Conservation (phyloP, 768 basidiomycete species). For the Trametes cubensis region DNA sequence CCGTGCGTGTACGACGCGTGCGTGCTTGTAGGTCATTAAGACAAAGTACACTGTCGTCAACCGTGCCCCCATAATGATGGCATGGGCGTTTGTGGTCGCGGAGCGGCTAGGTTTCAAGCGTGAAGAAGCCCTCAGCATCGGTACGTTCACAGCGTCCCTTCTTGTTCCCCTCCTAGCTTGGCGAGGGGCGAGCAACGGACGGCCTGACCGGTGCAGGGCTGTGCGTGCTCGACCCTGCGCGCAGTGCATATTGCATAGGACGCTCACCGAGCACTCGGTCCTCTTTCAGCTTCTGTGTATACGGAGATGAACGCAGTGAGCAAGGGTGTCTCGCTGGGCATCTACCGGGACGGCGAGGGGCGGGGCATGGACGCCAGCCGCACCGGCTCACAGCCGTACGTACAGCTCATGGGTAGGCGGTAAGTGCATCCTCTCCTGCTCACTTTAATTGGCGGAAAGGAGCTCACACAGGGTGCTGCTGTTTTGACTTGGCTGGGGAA, state of each 20-base stretch:
- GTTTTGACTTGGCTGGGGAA: neutral
- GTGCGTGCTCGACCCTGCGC: slow-evolving; percentile 14
- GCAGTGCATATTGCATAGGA: slow-evolving; percentile 17
- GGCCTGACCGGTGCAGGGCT: slow-evolving; percentile 14
- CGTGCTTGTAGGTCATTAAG: slow-evolving; percentile 51
- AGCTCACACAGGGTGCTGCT: slow-evolving; percentile 2
- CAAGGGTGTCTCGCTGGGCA: slow-evolving; percentile 83
- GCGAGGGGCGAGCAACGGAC: slow-evolving; percentile 10
- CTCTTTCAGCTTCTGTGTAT: slow-evolving; percentile 75
- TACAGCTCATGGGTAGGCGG: slow-evolving; percentile 83
- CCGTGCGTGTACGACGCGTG: neutral
- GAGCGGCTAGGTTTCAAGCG: slow-evolving; percentile 84
- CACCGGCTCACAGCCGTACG: slow-evolving; percentile 75
- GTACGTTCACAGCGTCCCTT: slow-evolving; percentile 41
- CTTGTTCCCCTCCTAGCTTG: neutral
- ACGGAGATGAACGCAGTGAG: slow-evolving; percentile 90
- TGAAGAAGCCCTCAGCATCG: slow-evolving; percentile 91
- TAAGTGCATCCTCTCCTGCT: slow-evolving; percentile 32
- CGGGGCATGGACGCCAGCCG: slow-evolving; percentile 56
- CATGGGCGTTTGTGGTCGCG: slow-evolving; percentile 87
- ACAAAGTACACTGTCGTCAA: slow-evolving; percentile 73
- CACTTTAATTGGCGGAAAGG: slow-evolving; percentile 6
- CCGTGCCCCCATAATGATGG: slow-evolving; percentile 92
- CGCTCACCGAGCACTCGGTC: slow-evolving; percentile 7
- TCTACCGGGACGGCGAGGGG: slow-evolving; percentile 61